Percentiles rank a stretch among this genome's conserved stretches.
These are phyloP conservation scores for Sugiyamaella lignohabitans DNA, from an alignment of 805 yeast species.

Conservation along the genomic window DNA sequence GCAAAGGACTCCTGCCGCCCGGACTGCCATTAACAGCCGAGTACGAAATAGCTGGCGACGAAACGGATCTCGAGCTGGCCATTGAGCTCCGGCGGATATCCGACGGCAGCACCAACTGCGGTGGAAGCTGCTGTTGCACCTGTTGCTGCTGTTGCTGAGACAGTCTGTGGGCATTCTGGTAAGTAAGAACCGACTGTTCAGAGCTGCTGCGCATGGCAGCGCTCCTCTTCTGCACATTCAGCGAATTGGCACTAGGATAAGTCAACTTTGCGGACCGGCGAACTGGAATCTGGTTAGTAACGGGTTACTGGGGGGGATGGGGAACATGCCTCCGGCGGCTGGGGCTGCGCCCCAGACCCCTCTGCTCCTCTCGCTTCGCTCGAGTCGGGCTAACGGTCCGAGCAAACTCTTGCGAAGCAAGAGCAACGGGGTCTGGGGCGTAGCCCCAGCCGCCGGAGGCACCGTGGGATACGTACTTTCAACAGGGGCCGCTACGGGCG, in stretches of 20 bases:
- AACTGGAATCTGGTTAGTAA: background rate
- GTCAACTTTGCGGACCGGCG: background rate
- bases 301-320: background rate
- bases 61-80: conserved; percentile 9
- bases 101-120: conserved; percentile 20
- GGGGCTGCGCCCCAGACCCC: background rate
- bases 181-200: background rate
- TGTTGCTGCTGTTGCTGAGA: too few species aligned
- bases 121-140: too few species aligned
- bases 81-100: conserved; percentile 18
- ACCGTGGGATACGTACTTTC: background rate
- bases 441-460: background rate
- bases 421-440: background rate
- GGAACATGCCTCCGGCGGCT: background rate
- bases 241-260: conserved; percentile 2
- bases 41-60: conserved; percentile 11
- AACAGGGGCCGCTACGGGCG: background rate
- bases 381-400: too few species aligned
- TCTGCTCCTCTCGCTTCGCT: too few species aligned
- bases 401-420: too few species aligned
- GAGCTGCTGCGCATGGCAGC: background rate
- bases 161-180: too few species aligned
- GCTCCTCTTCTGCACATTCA: background rate
- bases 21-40: conserved; percentile 5
- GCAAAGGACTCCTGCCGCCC: conserved; percentile 2